Evolutionary conservation across 2,329 filamentous ascomycete species (phyloP).

Genomic region (Scedosporium boydii): DNA sequence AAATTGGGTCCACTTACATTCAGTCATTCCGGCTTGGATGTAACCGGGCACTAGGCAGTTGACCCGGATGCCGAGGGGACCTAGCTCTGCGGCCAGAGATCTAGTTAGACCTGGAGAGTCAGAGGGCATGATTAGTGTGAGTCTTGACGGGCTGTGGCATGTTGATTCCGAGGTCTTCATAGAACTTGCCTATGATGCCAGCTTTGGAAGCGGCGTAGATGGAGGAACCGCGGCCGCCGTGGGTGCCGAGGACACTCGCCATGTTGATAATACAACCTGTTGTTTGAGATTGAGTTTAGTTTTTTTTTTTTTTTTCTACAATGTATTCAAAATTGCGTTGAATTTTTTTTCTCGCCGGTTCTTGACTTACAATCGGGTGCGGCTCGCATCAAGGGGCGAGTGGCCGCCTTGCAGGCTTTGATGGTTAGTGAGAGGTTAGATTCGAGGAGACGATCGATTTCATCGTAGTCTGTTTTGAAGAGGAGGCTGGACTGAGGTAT

Average conservation of each 20-base stretch:
- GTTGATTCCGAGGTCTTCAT: neutral
- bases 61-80: slow-evolving; percentile 54
- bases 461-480: slow-evolving; percentile 37
- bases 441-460: slow-evolving; percentile 49
- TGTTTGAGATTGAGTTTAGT: neutral
- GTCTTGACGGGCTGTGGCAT: neutral
- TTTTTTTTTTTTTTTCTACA: neutral
- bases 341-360: neutral
- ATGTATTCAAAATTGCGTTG: neutral
- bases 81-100: slow-evolving; percentile 54
- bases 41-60: slow-evolving; percentile 80
- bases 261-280: slow-evolving; percentile 73
- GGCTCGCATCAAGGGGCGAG: slow-evolving; percentile 5
- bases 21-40: slow-evolving; percentile 72
- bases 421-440: slow-evolving; percentile 65
- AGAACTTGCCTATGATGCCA: slow-evolving; percentile 55
- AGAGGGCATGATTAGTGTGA: neutral
- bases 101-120: slow-evolving; percentile 51
- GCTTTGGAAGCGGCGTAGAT: slow-evolving; percentile 76
- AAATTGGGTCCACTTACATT: slow-evolving; percentile 35
- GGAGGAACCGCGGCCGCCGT: slow-evolving; percentile 60
- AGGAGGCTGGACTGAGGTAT: slow-evolving; percentile 57
- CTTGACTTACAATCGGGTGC: slow-evolving; percentile 5
- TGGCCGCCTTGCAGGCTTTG: slow-evolving; percentile 44
- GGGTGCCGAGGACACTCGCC: slow-evolving; percentile 62